Base-by-base conservation (phyloP, 2,329 filamentous ascomycete species). In the Ophiostoma sp. region DNA sequence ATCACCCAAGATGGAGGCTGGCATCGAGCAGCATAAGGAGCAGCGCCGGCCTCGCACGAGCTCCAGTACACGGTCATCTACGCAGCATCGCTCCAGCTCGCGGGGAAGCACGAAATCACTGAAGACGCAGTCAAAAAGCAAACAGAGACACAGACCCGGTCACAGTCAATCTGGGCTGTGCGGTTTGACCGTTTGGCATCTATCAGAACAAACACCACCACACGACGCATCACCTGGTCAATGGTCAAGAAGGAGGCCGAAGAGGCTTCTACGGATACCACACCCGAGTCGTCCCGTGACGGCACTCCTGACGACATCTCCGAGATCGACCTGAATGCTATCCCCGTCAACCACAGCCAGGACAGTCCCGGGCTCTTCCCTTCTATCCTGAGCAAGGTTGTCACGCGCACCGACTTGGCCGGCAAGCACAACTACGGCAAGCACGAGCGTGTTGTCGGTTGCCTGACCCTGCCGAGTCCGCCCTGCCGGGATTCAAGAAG, bases 401-500 rank as follows among this genome's bases (percentile, higher is more conserved):
- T 28, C 50, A 22, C 50, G 9, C 50, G 50, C 50, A 4, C 19
- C 25, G 50, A 55, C 3, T 9, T 25, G 11, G 50, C 22, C 50
- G 50, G 50, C 28, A 61, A 61, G 57, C 31, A 61, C 57, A 61
- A 15, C 6, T 45, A n/a, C 36, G 66, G 70, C 8, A 42, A 17
- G 9, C 70, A 74, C 64, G 11, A 31, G 15, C 22, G 9, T 25
- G 33, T 22, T 31, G 19, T 33, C 39, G 52, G 31, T 7, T 6
- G 2, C 1, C 8, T 64, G 33, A 12, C 36, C 3, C 31, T 57
- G 11, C 22, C 3, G 15, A 75, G 73, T 63, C 68, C 45, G 11
- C 31, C 1, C 22, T 76, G 75, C 69, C 70, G 72, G 48, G 69
- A 69, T 68, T 75, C 69, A 4, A 25, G 3, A 8, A 22, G 9